Evolutionary conservation across 1,139 yeast species (phyloP).

Genomic region (Pichia sp.): DNA sequence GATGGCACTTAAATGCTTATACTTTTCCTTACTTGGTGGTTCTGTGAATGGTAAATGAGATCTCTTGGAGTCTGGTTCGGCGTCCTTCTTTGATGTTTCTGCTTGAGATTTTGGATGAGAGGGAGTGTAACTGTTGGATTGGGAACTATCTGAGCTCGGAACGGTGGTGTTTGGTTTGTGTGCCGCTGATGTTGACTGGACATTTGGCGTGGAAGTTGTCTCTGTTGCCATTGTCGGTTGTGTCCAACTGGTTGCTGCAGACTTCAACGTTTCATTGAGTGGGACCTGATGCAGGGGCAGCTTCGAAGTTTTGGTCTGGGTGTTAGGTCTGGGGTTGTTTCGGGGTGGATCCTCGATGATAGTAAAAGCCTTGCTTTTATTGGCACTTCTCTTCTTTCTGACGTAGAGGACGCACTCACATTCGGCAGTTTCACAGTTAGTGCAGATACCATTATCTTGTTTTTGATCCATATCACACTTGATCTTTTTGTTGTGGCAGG

Average conservation of each 20-base stretch:
- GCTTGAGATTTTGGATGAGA: constrained; percentile 7
- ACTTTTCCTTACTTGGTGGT: constrained; percentile 13
- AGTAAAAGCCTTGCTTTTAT: constrained; percentile 7
- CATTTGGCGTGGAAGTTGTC: background rate
- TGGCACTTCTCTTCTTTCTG: constrained; percentile 25
- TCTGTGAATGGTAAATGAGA: constrained; percentile 13
- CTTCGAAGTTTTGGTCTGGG: too few relatives aligned
- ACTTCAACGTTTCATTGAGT: background rate
- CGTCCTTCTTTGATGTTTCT: too few relatives aligned
- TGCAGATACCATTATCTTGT: constrained; percentile 35
- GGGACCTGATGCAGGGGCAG: background rate
- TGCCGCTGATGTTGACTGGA: too few relatives aligned
- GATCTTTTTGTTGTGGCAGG: constrained; percentile 47
- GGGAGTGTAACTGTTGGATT: too few relatives aligned
- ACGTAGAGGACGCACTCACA: constrained; percentile 47
- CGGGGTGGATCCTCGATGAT: too few relatives aligned
- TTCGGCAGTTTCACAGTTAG: constrained; percentile 48
- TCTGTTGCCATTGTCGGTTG: background rate
- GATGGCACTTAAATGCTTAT: constrained; percentile 16
- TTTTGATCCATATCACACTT: constrained; percentile 45
- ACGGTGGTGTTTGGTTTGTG: too few relatives aligned
- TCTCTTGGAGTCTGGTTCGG: too few relatives aligned
- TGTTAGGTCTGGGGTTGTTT: too few relatives aligned
- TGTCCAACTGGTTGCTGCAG: background rate
- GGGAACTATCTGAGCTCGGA: too few relatives aligned